A percentile compares a stretch with the other conserved stretches of the same genome.
Conservation (phyloP, 441 rosid species). For the Gossypium lobatum region DNA sequence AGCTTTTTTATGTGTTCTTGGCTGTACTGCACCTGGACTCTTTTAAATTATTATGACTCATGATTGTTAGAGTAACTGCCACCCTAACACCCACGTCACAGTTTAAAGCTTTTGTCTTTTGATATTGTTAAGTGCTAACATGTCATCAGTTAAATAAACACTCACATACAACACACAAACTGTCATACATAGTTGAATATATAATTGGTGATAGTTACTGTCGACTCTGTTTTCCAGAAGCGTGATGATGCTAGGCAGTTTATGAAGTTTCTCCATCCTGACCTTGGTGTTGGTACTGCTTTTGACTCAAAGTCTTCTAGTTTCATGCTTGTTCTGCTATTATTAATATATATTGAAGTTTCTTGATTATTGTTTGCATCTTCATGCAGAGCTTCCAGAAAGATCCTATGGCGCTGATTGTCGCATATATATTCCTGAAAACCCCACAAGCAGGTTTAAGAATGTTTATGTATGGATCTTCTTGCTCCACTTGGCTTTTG, state of each 20-base stretch:
- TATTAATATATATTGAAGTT: not conserved
- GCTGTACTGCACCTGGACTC: not conserved
- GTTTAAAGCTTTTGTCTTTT: not conserved
- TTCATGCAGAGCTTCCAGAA: constrained; percentile 90
- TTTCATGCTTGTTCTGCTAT: not conserved
- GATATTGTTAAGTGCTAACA: not conserved
- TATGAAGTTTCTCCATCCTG: constrained; percentile 98
- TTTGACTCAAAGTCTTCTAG: not conserved
- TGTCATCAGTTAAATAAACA: not conserved
- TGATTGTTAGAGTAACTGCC: not conserved
- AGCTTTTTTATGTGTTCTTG: not conserved
- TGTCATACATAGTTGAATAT: not conserved
- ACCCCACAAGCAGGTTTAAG: constrained; percentile 96
- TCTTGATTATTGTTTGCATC: not conserved
- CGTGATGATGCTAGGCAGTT: constrained; percentile 97
- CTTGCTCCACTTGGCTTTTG: constrained; percentile 27
- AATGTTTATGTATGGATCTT: constrained; percentile 96
- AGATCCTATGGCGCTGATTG: constrained; percentile 97
- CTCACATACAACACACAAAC: not conserved
- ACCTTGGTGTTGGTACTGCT: constrained; percentile 89
- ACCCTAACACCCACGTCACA: not conserved
- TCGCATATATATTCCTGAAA: constrained; percentile 77
- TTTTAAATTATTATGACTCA: not conserved
- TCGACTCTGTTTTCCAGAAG: constrained; percentile 42
- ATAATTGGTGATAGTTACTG: constrained; percentile 21